Evolutionary conservation across 2,329 filamentous ascomycete species (phyloP).

Genomic region (Neofusicoccum cordaticola): DNA sequence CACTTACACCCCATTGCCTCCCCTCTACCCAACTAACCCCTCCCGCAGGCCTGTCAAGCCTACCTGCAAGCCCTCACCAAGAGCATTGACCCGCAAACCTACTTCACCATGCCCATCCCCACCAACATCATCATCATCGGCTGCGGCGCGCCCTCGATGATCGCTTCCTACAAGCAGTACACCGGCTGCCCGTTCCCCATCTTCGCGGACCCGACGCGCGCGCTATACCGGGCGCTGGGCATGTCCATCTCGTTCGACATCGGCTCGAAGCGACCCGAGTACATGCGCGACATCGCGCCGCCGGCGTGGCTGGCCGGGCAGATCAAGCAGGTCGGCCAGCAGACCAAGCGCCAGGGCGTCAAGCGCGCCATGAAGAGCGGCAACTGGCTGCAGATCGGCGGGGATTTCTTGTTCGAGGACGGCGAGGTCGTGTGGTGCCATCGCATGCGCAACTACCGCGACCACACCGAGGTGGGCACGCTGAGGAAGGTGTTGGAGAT

Average conservation of each 20-base stretch:
- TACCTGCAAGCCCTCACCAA: conserved; percentile 60
- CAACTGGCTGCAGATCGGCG: conserved; percentile 39
- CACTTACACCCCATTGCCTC: neutral
- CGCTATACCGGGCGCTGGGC: conserved; percentile 62
- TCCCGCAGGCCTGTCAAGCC: conserved; percentile 64
- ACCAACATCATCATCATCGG: conserved; percentile 65
- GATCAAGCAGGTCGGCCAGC: conserved; percentile 22
- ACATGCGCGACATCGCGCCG: conserved; percentile 48
- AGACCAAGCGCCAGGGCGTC: conserved; percentile 44
- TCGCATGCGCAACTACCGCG: conserved; percentile 39
- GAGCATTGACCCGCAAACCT: conserved; percentile 42
- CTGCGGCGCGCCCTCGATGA: conserved; percentile 63
- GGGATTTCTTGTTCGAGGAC: conserved; percentile 42
- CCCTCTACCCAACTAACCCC: neutral
- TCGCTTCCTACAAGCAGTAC: conserved; percentile 58
- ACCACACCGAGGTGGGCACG: conserved; percentile 35
- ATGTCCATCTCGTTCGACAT: conserved; percentile 61
- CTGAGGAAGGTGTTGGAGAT: conserved; percentile 37
- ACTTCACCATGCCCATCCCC: conserved; percentile 46
- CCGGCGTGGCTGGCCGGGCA: conserved; percentile 31
- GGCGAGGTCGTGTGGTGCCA: conserved; percentile 41
- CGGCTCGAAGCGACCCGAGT: conserved; percentile 56
- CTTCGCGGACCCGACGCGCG: conserved; percentile 64
- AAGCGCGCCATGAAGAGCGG: conserved; percentile 35
- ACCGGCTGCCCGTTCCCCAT: conserved; percentile 63